These are phyloP conservation scores for Waitea zeae DNA, from an alignment of 1,284 basidiomycete genomes.

Conservation along the genomic window DNA sequence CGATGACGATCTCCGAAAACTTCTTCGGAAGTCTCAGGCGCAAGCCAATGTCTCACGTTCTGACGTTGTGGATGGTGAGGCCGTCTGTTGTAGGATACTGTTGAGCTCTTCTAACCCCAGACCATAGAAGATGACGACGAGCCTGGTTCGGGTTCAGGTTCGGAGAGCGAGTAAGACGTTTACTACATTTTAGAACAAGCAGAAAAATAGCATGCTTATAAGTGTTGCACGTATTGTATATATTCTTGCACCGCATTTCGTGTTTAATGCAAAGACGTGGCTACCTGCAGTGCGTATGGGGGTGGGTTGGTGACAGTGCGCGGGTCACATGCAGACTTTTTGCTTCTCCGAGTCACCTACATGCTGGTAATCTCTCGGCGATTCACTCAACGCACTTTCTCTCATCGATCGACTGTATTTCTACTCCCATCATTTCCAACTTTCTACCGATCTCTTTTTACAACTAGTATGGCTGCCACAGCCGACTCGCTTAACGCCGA, in stretches of 20 bases:
- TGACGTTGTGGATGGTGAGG: constrained; percentile 23
- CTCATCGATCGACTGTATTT: constrained; percentile 6
- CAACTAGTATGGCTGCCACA: constrained; percentile 10
- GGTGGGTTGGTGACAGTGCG: no score
- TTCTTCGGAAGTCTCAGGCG: constrained; percentile 34
- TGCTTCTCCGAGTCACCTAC: no score
- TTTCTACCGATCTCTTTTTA: constrained; percentile 12
- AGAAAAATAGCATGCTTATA: no score
- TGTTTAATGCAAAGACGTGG: no score
- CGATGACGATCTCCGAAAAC: constrained; percentile 23
- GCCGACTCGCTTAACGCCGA: constrained; percentile 24
- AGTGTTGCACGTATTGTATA: no score
- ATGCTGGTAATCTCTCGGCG: no score
- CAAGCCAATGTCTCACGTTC: constrained; percentile 18
- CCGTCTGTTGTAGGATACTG: neutral
- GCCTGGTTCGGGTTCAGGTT: neutral
- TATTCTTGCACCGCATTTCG: no score
- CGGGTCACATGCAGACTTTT: no score
- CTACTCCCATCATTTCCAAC: constrained; percentile 2
- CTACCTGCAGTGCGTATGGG: no score
- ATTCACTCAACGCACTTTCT: neutral
- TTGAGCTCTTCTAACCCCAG: neutral
- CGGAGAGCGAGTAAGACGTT: neutral
- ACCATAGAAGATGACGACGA: neutral
- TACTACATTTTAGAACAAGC: no score